Percentiles rank a stretch among this genome's conserved stretches.
Evolutionary conservation across 805 yeast species (phyloP).

Genomic region (Cyberlindnera sargentensis): DNA sequence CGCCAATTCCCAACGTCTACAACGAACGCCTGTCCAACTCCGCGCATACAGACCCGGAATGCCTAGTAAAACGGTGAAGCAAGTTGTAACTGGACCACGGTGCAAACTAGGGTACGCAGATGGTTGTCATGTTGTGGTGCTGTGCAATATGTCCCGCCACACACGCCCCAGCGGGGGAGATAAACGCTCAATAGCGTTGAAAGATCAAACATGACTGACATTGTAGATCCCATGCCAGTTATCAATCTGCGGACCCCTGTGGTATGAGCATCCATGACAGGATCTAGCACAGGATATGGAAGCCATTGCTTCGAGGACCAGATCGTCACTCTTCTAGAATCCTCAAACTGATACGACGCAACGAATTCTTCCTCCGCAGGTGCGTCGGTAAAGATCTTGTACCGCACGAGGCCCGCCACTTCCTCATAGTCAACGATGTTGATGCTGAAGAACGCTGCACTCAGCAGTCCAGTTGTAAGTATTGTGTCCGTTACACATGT

Average conservation of each 20-base stretch:
- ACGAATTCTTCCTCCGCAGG: conserved; percentile 18
- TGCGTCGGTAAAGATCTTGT: conserved; percentile 34
- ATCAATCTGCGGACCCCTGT: background rate
- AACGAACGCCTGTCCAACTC: too few relatives aligned
- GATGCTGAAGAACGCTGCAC: conserved; percentile 29
- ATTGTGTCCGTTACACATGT: too few relatives aligned
- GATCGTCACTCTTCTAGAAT: conserved; percentile 17
- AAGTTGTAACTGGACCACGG: too few relatives aligned
- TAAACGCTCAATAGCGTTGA: conserved; percentile 39
- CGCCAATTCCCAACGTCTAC: too few relatives aligned
- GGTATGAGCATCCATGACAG: conserved; percentile 11
- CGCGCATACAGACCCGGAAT: too few relatives aligned
- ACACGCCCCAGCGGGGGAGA: conserved; percentile 41
- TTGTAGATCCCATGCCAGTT: conserved; percentile 26
- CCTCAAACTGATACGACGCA: conserved; percentile 16
- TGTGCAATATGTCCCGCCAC: too few relatives aligned
- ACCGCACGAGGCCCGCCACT: conserved; percentile 27
- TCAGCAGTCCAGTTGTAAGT: too few relatives aligned
- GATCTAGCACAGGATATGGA: conserved; percentile 36
- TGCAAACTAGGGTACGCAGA: too few relatives aligned
- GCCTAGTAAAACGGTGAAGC: too few relatives aligned
- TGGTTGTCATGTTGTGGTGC: too few relatives aligned
- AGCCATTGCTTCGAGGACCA: conserved; percentile 33
- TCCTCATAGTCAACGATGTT: conserved; percentile 24
- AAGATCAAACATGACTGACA: conserved; percentile 31